Conservation (phyloP, 768 basidiomycete genomes). For the Kockovaella imperatae region DNA sequence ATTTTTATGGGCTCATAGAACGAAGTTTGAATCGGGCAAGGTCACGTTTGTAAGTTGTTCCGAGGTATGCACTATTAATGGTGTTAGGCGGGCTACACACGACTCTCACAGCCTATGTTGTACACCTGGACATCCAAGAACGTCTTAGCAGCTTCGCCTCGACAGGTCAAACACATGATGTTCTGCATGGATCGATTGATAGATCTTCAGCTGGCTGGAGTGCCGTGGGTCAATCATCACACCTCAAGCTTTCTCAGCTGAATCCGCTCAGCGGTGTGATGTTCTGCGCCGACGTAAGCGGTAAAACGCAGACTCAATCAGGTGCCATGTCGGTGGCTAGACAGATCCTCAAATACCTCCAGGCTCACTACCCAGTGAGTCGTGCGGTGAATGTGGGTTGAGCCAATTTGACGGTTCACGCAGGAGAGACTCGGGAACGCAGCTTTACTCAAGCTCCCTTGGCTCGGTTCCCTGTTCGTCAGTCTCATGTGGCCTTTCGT, state of each 20-base stretch:
- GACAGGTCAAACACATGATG: conserved; percentile 6
- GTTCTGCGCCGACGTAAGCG: conserved; percentile 18
- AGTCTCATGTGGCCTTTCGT: conserved; percentile 26
- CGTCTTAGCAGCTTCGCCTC: not conserved
- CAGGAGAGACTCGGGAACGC: conserved; percentile 17
- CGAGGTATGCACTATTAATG: too few species aligned
- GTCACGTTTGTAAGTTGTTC: not conserved
- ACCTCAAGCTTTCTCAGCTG: not conserved
- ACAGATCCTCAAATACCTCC: conserved; percentile 8
- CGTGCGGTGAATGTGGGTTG: too few species aligned
- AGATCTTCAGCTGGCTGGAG: conserved; percentile 5
- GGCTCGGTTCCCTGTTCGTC: conserved; percentile 15
- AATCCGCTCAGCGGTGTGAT: conserved; percentile 9
- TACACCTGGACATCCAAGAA: conserved; percentile 5
- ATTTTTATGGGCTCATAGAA: not conserved
- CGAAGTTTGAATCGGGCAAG: conserved; percentile 7
- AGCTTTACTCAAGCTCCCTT: conserved; percentile 14
- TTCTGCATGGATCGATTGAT: conserved; percentile 3
- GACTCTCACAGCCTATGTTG: conserved; percentile 1
- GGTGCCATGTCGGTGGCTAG: conserved; percentile 5
- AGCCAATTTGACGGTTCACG: too few species aligned
- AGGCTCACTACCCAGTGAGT: conserved; percentile 17
- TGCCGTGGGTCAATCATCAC: not conserved
- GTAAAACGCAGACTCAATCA: conserved; percentile 11
- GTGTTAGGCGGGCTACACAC: conserved; percentile 7